Evolutionary conservation across 225 moss, liverwort and hornwort species (phyloP), one percentile per base, ranked within the genome.

Genomic region (Pleurozium schreberi): DNA sequence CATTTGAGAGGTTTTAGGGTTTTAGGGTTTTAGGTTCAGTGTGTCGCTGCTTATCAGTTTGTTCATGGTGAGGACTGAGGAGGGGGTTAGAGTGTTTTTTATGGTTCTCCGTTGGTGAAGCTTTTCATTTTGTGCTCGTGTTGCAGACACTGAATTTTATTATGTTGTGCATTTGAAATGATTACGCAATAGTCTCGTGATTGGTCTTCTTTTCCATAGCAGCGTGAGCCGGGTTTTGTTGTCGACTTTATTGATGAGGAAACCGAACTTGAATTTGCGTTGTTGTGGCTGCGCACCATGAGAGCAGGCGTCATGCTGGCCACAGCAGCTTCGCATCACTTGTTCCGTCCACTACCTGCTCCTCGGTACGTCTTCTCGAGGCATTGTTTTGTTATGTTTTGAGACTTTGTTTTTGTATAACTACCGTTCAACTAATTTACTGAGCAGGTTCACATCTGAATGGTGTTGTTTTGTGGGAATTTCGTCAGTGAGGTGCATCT

Each of bases 401-500:
- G n/a, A 70, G 42, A 14, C n/a, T 58, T 60, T 38, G 43, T 38
- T 43, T 42, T 57, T 45, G 55, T 45, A 28, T 30, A 64, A 59
- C 2, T 53, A 16, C 43, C 69, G 50, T 83, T 78, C 47, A 83
- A 76, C 8, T 53, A 7, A 34, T 75, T 64, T 81, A 52, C 86
- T 42, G n/a, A 53, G 70, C 43, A 84, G 40, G 47, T 84, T 89
- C 83, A 79, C 20, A 68, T 70, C 65, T 69, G 55, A 63, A 81
- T 74, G 65, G 43, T 91, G 66, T 16, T 57, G 63, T 87, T 80
- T 40, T 36, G 49, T 75, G 73, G 87, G 36, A 10, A 38, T 76
- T 82, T 14, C 68, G n/a, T 60, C 91, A 96, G 97, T 79, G 98
- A 96, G 88, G 95, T 95, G 31, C 98, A 99, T 87, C 93, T 99